Percentiles rank a stretch among this genome's conserved stretches.
Conservation (phyloP, 768 basidiomycete species). For the Macrolepiota albuminosa region DNA sequence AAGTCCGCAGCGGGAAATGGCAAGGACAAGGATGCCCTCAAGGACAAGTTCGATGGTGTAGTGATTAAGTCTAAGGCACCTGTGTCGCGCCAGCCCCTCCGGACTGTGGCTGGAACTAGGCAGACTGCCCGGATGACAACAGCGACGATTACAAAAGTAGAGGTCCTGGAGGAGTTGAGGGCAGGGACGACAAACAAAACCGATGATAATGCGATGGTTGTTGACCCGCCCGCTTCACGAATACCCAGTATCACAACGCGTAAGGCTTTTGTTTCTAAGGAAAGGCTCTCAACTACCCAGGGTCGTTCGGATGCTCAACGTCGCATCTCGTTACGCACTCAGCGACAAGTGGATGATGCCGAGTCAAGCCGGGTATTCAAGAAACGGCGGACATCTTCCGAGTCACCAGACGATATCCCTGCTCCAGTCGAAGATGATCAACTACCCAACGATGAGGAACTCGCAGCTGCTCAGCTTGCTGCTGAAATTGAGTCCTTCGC, state of each 20-base stretch:
- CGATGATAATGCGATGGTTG: constrained; percentile 50
- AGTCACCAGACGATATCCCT: constrained; percentile 48
- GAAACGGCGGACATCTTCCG: constrained; percentile 69
- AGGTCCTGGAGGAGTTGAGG: constrained; percentile 20
- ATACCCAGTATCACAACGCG: constrained; percentile 39
- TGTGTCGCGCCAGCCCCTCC: constrained; percentile 49
- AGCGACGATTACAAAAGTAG: constrained; percentile 13
- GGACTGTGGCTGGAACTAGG: constrained; percentile 45
- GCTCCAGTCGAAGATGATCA: constrained; percentile 27
- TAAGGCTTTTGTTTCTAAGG: constrained; percentile 30
- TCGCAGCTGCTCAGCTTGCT: constrained; percentile 34
- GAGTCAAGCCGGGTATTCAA: constrained; percentile 62
- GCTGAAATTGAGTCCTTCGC: constrained; percentile 48
- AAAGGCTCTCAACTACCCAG: constrained; percentile 19
- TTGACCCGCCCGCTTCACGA: constrained; percentile 38
- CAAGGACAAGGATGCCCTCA: constrained; percentile 56
- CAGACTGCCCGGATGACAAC: constrained; percentile 28
- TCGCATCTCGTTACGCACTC: constrained; percentile 21
- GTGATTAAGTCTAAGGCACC: constrained; percentile 48
- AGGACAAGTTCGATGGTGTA: constrained; percentile 59
- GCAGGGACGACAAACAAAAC: constrained; percentile 23
- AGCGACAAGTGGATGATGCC: constrained; percentile 39
- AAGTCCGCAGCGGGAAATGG: constrained; percentile 41
- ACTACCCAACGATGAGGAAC: constrained; percentile 42
- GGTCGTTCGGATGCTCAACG: constrained; percentile 20